Base-by-base conservation (phyloP, 2,329 filamentous ascomycete species). In the Neurospora crassa region DNA sequence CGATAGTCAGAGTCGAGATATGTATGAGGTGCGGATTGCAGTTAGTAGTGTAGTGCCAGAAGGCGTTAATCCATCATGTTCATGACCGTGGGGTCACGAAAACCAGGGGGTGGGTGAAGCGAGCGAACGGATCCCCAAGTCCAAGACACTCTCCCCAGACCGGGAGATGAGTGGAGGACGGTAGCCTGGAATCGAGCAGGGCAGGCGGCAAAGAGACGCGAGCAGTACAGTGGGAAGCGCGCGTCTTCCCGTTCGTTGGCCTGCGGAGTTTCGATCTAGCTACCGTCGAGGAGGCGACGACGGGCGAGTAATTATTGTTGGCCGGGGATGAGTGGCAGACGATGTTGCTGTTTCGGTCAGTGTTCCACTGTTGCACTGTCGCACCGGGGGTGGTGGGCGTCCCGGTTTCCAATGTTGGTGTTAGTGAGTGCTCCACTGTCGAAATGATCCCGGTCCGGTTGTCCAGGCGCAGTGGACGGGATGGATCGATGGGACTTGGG, bases 131-230 rank as follows among this genome's bases (percentile, higher is more conserved):
- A 63, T 34, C 24, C 24, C 53, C 73, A 70, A 74, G 74, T 70
- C 76, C 74, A 76, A 73, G 71, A 76, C 71, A 63, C 53, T 63
- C 24, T 74, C 68, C 70, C 69, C 72, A 59, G 72, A 70, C 70
- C 69, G 69, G 70, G 73, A 74, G 71, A 74, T 72, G 76, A 77
- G 74, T 76, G 76, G 76, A 75, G 73, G 75, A 75, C 72, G 76
- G 69, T 70, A 47, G 70, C 71, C 69, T 72, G 74, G 71, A 74
- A 68, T 72, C 40, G 68, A 72, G 70, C 68, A 67, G 69, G 70
- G 67, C 72, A 72, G 76, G 76, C 76, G 75, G 75, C 76, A 77
- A 76, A 76, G 73, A 77, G 73, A 76, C 76, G 76, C 75, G 76
- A 76, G 72, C 75, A 70, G 70, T 63, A 63, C 53, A 63, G 72